Percentiles rank a stretch among this genome's conserved stretches.
phyloP scores from a whole-genome alignment of 768 basidiomycete genomes.

The Trametes meyenii region DNA sequence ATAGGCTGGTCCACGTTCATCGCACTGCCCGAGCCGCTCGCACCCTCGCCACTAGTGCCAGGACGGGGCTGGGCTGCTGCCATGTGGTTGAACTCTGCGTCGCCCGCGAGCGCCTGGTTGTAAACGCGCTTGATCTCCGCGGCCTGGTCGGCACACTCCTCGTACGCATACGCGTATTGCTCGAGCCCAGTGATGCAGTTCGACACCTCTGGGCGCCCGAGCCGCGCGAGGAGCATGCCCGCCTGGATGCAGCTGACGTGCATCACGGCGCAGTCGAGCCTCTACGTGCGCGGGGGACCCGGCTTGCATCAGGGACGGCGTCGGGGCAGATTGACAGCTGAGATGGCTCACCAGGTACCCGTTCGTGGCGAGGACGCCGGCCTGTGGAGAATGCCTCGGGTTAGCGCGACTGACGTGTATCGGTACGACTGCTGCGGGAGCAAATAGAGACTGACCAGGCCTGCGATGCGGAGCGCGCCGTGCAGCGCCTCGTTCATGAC shows the following conservation, averaged over 20 bases:
- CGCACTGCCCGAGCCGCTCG: slow-evolving; percentile 9
- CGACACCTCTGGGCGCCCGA: slow-evolving; percentile 81
- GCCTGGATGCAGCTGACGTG: slow-evolving; percentile 85
- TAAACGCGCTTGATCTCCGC: slow-evolving; percentile 58
- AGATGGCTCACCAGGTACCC: slow-evolving; percentile 71
- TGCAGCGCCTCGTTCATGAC: slow-evolving; percentile 83
- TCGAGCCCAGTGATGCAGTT: slow-evolving; percentile 85
- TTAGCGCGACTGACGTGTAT: neutral
- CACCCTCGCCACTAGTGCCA: neutral
- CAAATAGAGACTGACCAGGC: slow-evolving; percentile 57
- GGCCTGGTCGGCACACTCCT: slow-evolving; percentile 81
- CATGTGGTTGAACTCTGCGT: slow-evolving; percentile 46
- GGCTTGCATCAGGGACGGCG: neutral
- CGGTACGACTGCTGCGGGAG: neutral
- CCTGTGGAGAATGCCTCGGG: slow-evolving; percentile 41
- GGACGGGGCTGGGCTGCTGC: slow-evolving; percentile 35
- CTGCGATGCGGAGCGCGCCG: slow-evolving; percentile 84
- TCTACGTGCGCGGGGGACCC: slow-evolving; percentile 39
- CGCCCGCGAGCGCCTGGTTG: slow-evolving; percentile 44
- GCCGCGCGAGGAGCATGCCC: slow-evolving; percentile 76
- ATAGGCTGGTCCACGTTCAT: slow-evolving; percentile 27
- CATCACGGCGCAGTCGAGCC: slow-evolving; percentile 87
- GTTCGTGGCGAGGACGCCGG: slow-evolving; percentile 82
- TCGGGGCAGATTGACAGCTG: neutral
- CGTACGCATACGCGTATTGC: slow-evolving; percentile 88